phyloP scores from a whole-genome alignment of 2,329 filamentous ascomycete species.

The Daldinia eschscholtzii region DNA sequence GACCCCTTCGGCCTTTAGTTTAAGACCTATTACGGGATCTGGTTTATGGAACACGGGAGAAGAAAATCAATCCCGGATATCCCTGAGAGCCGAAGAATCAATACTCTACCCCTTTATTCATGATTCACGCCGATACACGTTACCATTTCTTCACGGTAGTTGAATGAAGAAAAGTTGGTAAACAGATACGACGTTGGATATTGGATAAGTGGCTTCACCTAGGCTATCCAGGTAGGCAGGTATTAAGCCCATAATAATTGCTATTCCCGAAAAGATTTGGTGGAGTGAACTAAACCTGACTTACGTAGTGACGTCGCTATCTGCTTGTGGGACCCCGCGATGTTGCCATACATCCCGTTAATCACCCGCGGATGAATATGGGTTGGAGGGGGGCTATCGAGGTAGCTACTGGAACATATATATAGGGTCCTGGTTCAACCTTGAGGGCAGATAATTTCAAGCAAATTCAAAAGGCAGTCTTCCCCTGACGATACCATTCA shows the following conservation, averaged over 20 bases:
- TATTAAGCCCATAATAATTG: slow-evolving; percentile 19
- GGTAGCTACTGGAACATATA: neutral
- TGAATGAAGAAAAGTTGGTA: neutral
- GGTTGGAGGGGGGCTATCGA: neutral
- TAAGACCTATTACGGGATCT: slow-evolving; percentile 1
- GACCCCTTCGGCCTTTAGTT: slow-evolving; percentile 5
- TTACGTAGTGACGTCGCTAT: neutral
- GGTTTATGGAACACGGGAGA: neutral
- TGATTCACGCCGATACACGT: slow-evolving; percentile 4
- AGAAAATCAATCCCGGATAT: neutral
- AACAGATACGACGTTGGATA: neutral
- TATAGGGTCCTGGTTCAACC: neutral
- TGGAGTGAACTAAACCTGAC: slow-evolving; percentile 21
- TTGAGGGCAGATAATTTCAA: neutral
- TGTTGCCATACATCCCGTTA: slow-evolving; percentile 36
- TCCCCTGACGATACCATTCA: neutral
- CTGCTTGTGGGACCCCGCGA: slow-evolving; percentile 27
- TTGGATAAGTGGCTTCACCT: neutral
- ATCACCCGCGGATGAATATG: slow-evolving; percentile 17
- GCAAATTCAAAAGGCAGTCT: neutral
- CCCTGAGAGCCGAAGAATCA: neutral
- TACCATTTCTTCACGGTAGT: neutral
- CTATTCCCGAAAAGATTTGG: slow-evolving; percentile 34
- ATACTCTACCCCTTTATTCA: neutral
- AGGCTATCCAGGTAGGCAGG: too few species aligned